Base-by-base conservation (phyloP, 139 green algal genomes). In the Chlorokybus atmophyticus region DNA sequence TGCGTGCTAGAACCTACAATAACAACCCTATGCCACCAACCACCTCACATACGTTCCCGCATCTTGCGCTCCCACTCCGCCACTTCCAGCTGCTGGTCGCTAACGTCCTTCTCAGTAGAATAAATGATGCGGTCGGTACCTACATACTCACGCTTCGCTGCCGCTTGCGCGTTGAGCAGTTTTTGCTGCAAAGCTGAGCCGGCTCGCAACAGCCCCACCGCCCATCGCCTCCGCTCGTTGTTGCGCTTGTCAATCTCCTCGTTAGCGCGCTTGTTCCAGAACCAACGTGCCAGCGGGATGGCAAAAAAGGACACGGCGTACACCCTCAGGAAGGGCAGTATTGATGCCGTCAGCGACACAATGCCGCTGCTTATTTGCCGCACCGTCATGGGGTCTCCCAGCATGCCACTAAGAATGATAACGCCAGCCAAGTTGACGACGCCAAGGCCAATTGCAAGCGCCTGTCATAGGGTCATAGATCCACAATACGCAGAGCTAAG, bases 261-360 rank as follows among this genome's bases (percentile, higher is more conserved):
- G 59, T 95, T 94, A 17, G 52, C 58, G 3, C 27, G 29, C 51
- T 54, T 10, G 48, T 76, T 75, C 8, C 50, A 38, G 25, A 87
- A 5, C 53, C 52, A 87, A 30, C 85, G 74, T 6, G 87, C 2
- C 0, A 60, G 32, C 0, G 89, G 89, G 19, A 97, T 81, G 17
- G 66, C 70, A 60, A 96, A 93, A 75, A 95, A 97, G 5, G 76
- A 61, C 5, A 57, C 68, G 4, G 87, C 89, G 60, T 97, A 97
- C 1, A 60, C 51, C 51, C 42, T 29, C 14, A 71, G 52, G 6
- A 19, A 40, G n/a, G 63, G 63, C 32, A 64, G 35, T 19, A 64
- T 40, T 1, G 29, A 38, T 4, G 52, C 39, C 5, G 49, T 27
- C 1, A 53, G 23, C 2, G 14, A 14, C 14, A 61, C 53, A 17